Conservation (phyloP, 768 basidiomycete species). For the Pholiota conissans region DNA sequence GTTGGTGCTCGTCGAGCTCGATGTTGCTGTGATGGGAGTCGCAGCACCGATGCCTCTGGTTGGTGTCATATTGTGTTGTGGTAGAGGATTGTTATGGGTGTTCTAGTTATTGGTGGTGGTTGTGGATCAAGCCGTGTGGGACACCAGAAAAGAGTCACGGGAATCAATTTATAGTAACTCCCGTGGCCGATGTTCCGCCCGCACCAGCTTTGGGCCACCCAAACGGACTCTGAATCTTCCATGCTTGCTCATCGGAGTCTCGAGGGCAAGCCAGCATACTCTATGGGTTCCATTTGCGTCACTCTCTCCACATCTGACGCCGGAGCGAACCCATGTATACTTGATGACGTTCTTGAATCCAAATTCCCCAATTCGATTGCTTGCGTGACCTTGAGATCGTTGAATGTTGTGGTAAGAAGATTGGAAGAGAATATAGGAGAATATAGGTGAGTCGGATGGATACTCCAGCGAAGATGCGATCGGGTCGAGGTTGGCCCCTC, state of each 20-base stretch:
- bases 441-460: too few species aligned
- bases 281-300: background rate
- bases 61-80: constrained; percentile 1
- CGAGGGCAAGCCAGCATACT: background rate
- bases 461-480: too few species aligned
- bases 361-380: background rate
- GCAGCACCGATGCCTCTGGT: background rate
- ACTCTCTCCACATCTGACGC: background rate
- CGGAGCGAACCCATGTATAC: background rate
- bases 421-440: too few species aligned
- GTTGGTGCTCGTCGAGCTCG: background rate
- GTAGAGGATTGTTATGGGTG: background rate
- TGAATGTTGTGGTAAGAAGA: too few species aligned
- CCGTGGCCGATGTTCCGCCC: background rate
- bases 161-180: background rate
- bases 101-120: background rate
- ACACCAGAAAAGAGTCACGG: background rate
- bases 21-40: background rate
- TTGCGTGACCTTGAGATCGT: too few species aligned
- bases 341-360: background rate
- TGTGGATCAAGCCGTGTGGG: background rate
- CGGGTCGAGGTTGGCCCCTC: too few species aligned
- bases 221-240: background rate
- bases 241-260: background rate
- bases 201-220: background rate